phyloP scores from a whole-genome alignment of 768 basidiomycete species.

The Leccinum incarnatum region DNA sequence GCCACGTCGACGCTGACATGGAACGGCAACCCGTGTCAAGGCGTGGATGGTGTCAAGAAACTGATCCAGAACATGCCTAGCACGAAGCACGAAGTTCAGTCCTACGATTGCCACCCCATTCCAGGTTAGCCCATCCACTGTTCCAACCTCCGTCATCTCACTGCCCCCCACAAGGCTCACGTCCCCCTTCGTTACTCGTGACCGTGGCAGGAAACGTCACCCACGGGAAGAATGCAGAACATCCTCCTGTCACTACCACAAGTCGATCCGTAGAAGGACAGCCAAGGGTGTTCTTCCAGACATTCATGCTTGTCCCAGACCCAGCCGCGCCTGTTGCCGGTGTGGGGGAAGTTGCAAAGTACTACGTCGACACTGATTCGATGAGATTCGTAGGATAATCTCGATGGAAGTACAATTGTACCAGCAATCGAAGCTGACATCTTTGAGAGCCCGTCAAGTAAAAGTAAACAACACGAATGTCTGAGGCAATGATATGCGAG shows the following conservation, averaged over 20 bases:
- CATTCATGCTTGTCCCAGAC: constrained; percentile 82
- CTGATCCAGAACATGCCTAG: constrained; percentile 71
- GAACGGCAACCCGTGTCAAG: constrained; percentile 82
- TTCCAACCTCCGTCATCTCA: constrained; percentile 3
- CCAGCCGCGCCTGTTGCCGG: constrained; percentile 60
- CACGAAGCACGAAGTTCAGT: constrained; percentile 83
- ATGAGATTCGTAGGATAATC: constrained; percentile 76
- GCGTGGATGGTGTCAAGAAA: constrained; percentile 62
- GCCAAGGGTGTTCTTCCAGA: constrained; percentile 83
- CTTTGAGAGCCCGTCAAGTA: not conserved
- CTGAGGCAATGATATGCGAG: not conserved
- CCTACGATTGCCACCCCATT: constrained; percentile 88
- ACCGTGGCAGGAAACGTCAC: constrained; percentile 79
- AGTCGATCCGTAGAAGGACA: constrained; percentile 65
- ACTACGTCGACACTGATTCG: constrained; percentile 76
- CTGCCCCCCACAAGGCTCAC: constrained; percentile 47
- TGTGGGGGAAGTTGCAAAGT: constrained; percentile 74
- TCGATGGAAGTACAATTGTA: not conserved
- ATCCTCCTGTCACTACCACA: constrained; percentile 46
- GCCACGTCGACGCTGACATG: constrained; percentile 72
- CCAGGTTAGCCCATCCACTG: constrained; percentile 50
- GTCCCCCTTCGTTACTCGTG: constrained; percentile 75
- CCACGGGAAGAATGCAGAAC: constrained; percentile 61
- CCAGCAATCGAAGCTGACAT: not conserved
- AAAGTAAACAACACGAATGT: not conserved